Conservation (phyloP, 352 stramenopile genomes). For the Phytophthora vignae region DNA sequence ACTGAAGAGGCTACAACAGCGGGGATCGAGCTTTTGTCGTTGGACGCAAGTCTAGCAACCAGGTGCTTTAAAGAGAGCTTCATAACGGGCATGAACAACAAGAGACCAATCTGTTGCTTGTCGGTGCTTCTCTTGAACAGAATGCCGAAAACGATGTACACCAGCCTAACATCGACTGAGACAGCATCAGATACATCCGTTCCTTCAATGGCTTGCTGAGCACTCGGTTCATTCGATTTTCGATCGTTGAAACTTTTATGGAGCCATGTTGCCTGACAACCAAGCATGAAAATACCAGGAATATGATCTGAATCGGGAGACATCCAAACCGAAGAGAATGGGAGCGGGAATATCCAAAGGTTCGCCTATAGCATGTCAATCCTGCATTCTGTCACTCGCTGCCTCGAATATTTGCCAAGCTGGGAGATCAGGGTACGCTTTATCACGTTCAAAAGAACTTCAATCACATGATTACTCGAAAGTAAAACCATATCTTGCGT, state of each 20-base stretch:
- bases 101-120: conserved; percentile 6
- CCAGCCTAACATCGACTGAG: background rate
- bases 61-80: conserved; percentile 11
- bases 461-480: too few relatives aligned
- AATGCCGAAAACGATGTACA: conserved; percentile 7
- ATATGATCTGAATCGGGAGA: conserved; percentile 1
- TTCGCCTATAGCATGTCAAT: background rate
- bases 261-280: background rate
- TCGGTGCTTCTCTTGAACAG: background rate
- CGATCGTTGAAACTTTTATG: background rate
- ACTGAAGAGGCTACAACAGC: conserved; percentile 15
- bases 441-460: too few relatives aligned
- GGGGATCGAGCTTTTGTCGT: conserved; percentile 4
- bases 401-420: too few relatives aligned
- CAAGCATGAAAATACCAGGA: background rate
- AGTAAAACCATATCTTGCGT: too few relatives aligned
- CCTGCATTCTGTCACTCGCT: too few relatives aligned
- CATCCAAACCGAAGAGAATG: conserved; percentile 3
- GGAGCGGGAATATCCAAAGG: background rate
- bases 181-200: background rate
- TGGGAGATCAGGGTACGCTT: too few relatives aligned
- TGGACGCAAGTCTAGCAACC: conserved; percentile 5
- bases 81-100: conserved; percentile 5
- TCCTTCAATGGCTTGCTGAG: background rate
- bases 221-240: background rate